Evolutionary conservation across 306 rosid genomes (phyloP).

Genomic region (Citrullus mucosospermus): DNA sequence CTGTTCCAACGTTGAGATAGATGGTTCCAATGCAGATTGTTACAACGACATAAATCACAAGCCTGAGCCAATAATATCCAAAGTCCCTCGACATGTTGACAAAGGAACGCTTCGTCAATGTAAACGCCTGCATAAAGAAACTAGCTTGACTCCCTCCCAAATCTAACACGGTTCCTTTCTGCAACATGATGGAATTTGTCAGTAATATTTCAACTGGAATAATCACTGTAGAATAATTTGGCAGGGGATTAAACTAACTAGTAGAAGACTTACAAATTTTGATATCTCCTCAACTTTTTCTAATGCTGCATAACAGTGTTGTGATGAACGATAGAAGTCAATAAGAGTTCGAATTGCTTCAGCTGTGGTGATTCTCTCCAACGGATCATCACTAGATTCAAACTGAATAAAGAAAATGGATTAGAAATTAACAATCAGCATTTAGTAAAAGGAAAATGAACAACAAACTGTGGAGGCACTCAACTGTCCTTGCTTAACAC

Average conservation of each 20-base stretch:
- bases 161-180: conserved; percentile 87
- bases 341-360: conserved; percentile 75
- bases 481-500: no score
- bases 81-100: conserved; percentile 97
- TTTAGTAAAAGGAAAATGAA: not conserved
- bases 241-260: not conserved
- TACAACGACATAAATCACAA: conserved; percentile 79
- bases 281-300: conserved; percentile 79
- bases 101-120: conserved; percentile 77
- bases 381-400: conserved; percentile 75
- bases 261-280: conserved; percentile 52
- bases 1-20: conserved; percentile 72
- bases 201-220: not conserved
- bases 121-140: conserved; percentile 66
- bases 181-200: conserved; percentile 4
- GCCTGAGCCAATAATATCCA: conserved; percentile 98
- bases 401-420: conserved; percentile 30
- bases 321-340: conserved; percentile 58
- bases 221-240: not conserved
- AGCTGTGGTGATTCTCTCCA: conserved; percentile 66
- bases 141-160: conserved; percentile 97
- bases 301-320: conserved; percentile 48
- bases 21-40: conserved; percentile 84
- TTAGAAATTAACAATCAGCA: not conserved
- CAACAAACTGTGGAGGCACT: no score